Base-by-base conservation (phyloP, 1,139 yeast genomes). In the Wickerhamiella pararugosa region DNA sequence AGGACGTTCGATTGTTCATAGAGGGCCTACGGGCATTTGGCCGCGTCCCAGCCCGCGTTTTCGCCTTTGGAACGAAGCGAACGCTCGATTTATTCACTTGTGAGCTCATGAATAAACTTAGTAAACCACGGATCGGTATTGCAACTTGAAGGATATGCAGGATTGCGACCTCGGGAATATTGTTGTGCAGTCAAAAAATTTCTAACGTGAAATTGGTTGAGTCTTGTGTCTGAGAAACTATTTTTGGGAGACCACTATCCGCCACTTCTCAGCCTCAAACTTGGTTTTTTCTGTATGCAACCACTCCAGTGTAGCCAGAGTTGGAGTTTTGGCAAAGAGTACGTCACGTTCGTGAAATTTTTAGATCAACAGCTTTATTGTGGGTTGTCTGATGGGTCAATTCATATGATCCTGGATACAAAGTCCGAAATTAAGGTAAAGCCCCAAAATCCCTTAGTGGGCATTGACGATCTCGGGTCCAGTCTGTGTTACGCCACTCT, bases 241-340 rank as follows among this genome's bases (percentile, higher is more conserved):
- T 15, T 15, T 15, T 15, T 15, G 21, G 21, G 21, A 15, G 21
- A 15, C 21, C 21, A 15, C 21, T 15, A 15, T 15, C 21, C 21
- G 21, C 21, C 21, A 15, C 21, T 15, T 4, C 4, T 15, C 21
- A 15, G 21, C 21, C 21, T 15, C 21, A 37, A 9, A 3, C 5
- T 25, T n/a, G 38, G 29, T 25, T 11, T 15, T 32, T 32, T 9
- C 21, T 5, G 37, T 37, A 30, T 7, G 8, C 28, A 29, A 7
- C 15, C 8, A 39, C 15, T 7, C 7, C 4, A 21, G 26, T 32
- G 21, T 34, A 32, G n/a, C 38, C 29, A 6, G 7, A 8, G 26
- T 31, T 60, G 64, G 28, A 52, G 59, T 0, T 57, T 76, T 32
- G 53, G 59, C 7, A 70, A 70, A 49, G 59, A 59, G 8, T 69